Base-by-base conservation (phyloP, 2,329 filamentous ascomycete genomes). In the Colletotrichum salicis region DNA sequence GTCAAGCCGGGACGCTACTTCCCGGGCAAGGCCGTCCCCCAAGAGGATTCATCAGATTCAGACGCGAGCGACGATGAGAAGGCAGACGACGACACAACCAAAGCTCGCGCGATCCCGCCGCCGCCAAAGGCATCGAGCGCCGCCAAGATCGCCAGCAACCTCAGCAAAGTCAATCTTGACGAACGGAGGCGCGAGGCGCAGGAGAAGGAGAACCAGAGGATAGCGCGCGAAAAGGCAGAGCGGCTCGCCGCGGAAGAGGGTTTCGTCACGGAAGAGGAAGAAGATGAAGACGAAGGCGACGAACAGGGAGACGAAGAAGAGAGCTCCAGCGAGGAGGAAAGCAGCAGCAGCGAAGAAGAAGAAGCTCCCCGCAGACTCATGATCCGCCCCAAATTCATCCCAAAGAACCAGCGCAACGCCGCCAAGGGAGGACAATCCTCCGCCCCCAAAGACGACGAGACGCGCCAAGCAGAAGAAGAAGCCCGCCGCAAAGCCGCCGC, bases 1-100 rank as follows among this genome's bases (percentile, higher is more conserved):
- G 84, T 92, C 70, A 91, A 91, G 80, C 93, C 94, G 29, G 90
- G 91, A 76, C 93, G 96, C 69, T 93, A 98, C 78, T 91, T 95
- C 70, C 92, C 96, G 19, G 96, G 96, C 75, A 98, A 98, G 82
- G 86, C 92, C 19, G 84, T 87, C 2, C 88, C 85, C 8, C 87
- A 85, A 72, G 86, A 85, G 22, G 76, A 76, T 19, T 84, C 85
- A 13, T 87, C 88, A 51, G 86, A 88, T 71, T 86, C 84, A 6
- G 86, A 88, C 59, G 80, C 79, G 75, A 84, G 82, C 78, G 86
- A 87, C 69, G 82, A 83, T 58, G 65, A 68, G 37, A 64, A 48
- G 64, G 67, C 67, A 60, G 75, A 78, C 61, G 77, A 80, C 75
- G 61, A 79, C 72, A 74, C 37, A 13, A 37, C 83, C 73, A 71